Evolutionary conservation across 2,329 filamentous ascomycete species (phyloP), one percentile per base, ranked within the genome.

Genomic region (Metarhizium rileyi): DNA sequence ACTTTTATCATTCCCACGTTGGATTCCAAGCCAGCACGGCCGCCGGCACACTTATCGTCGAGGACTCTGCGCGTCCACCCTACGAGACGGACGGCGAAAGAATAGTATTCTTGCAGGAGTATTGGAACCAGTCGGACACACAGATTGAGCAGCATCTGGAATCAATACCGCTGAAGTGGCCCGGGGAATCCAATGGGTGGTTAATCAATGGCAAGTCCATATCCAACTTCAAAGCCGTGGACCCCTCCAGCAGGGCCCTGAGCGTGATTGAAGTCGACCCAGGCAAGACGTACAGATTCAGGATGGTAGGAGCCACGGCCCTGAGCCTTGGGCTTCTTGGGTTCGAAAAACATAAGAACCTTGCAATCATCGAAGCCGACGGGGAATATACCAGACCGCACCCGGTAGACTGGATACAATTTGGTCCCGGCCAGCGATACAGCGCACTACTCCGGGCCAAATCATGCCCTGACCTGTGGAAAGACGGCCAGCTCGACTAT

Each of bases 1-100:
- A 84, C 58, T 84, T 82, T 59, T 86, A 85, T 57, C 82, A 86
- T 58, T 84, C 81, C 0, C 83, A 86, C 53, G 70, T 85, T 16
- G 80, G 73, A 0, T 77, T 84, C 51, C 81, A 86, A 58, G 76
- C 52, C 23, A 44, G 22, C n/a, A 49, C 46, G 4, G 50, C 46
- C 16, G 30, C 27, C 2, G 50, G 50, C 16, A n/a, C 46, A 5
- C 43, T 51, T 8, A 46, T 51, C 18, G 50, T 51, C 12, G 20
- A 46, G 8, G 46, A 51, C 33, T 1, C 8, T 10, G 14, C 2
- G 8, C 5, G 20, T 2, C 26, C 43, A 7, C 46, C 46, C 14
- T 46, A 46, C 18, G 7, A 43, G 12, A 36, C 35, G 10, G 26
- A 51, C 16, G 50, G 38, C 4, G 50, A 51, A 14, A 28, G 47